These are phyloP conservation scores for Cenchrus purpureus DNA, from an alignment of 176 grass and related monocot genomes.

Conservation along the genomic window DNA sequence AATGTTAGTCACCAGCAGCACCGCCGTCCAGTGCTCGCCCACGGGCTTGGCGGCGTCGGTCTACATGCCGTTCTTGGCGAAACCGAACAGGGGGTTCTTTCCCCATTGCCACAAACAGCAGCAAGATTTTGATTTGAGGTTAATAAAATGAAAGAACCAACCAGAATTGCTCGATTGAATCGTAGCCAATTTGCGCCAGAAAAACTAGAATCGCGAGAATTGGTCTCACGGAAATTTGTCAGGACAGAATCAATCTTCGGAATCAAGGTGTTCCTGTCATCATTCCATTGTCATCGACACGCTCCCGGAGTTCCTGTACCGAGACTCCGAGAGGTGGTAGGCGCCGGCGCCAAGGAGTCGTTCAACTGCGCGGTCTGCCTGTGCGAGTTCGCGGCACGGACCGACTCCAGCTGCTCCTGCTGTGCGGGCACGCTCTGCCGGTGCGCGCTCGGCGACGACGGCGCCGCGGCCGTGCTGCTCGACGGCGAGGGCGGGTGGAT, in stretches of 20 bases:
- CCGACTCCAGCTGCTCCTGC: no score
- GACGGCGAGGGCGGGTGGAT: no score
- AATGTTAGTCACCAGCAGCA: conserved; percentile 89
- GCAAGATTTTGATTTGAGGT: not conserved
- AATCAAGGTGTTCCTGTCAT: not conserved
- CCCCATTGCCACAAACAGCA: not conserved
- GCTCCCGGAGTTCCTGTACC: no score
- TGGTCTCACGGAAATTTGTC: not conserved
- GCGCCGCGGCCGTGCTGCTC: no score
- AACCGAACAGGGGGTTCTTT: not conserved
- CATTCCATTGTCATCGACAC: no score
- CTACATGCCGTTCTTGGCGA: conserved; percentile 56
- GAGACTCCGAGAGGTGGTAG: no score
- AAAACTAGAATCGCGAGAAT: not conserved
- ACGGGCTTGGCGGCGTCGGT: conserved; percentile 52
- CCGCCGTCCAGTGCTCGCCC: conserved; percentile 76
- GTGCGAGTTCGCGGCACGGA: no score
- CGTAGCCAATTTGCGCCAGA: not conserved
- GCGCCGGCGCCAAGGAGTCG: no score
- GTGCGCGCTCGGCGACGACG: no score
- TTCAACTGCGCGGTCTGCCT: no score
- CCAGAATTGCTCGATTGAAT: not conserved
- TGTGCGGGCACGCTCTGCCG: no score
- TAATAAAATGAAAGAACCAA: not conserved
- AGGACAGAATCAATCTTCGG: not conserved